Evolutionary conservation across 2,329 filamentous ascomycete species (phyloP).

Genomic region (Laburnicola sp.): DNA sequence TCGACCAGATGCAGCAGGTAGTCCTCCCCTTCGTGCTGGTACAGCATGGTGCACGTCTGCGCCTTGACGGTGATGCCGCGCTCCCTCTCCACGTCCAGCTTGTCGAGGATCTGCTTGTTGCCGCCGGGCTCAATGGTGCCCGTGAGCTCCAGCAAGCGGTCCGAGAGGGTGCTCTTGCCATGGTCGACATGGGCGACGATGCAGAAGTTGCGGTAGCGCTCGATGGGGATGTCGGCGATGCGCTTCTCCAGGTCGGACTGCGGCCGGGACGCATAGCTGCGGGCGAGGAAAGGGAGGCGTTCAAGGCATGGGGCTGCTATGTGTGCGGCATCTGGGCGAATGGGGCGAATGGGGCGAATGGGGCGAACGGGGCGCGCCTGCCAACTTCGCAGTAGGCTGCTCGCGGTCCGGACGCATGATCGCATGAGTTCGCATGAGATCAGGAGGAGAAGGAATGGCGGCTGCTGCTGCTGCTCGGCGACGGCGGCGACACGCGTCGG

Average conservation of each 20-base stretch:
- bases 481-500: neutral
- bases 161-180: constrained; percentile 94
- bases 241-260: constrained; percentile 62
- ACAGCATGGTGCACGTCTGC: constrained; percentile 97
- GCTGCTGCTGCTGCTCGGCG: neutral
- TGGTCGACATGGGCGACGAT: constrained; percentile 99
- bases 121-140: constrained; percentile 83
- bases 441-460: constrained; percentile 16
- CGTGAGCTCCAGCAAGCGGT: constrained; percentile 88
- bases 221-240: constrained; percentile 75
- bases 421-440: constrained; percentile 51
- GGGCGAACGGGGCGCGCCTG: constrained; percentile 32
- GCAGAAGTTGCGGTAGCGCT: constrained; percentile 90
- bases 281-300: constrained; percentile 29
- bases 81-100: constrained; percentile 93
- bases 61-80: constrained; percentile 98
- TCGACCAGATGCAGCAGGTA: constrained; percentile 95
- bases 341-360: constrained; percentile 12
- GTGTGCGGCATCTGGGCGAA: constrained; percentile 22
- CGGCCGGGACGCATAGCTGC: constrained; percentile 43
- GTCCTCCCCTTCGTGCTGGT: constrained; percentile 80
- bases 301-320: constrained; percentile 27
- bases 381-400: constrained; percentile 46
- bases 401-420: constrained; percentile 53
- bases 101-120: constrained; percentile 96